Percentiles rank a stretch among this genome's conserved stretches.
phyloP scores from a whole-genome alignment of 345 rosid genomes.

The Syzygium grande region DNA sequence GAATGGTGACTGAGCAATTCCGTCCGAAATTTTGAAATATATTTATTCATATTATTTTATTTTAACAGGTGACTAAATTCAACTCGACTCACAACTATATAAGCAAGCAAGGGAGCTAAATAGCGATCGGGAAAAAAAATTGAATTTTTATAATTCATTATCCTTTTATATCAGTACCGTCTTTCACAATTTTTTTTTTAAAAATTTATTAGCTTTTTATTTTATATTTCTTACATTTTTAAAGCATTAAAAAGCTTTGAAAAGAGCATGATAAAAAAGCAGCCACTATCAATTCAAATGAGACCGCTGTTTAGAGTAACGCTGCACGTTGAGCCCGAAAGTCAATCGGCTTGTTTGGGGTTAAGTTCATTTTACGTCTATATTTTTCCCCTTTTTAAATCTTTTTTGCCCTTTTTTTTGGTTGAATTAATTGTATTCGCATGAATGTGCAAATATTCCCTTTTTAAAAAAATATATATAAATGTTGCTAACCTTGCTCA shows the following conservation, averaged over 20 bases:
- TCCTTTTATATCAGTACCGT: neutral
- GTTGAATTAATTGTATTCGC: neutral
- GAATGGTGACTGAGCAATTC: too few species aligned
- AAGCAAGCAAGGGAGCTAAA: neutral
- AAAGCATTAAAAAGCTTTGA: neutral
- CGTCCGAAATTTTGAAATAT: too few species aligned
- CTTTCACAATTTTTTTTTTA: neutral
- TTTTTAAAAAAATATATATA: neutral
- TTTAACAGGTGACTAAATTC: neutral
- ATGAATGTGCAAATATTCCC: neutral
- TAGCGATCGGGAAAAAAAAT: neutral
- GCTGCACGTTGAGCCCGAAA: neutral
- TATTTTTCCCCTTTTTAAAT: neutral
- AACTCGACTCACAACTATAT: neutral
- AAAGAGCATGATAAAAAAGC: neutral
- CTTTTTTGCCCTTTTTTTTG: neutral
- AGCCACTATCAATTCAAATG: neutral
- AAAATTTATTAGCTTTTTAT: neutral
- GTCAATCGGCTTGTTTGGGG: neutral
- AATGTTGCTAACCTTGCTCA: neutral
- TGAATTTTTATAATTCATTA: neutral
- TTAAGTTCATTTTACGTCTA: neutral
- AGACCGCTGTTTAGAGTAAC: neutral
- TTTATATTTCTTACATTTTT: neutral
- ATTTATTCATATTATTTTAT: too few species aligned